Conservation (phyloP, 306 rosid species). For the barrel medic (Medicago truncatula) region DNA sequence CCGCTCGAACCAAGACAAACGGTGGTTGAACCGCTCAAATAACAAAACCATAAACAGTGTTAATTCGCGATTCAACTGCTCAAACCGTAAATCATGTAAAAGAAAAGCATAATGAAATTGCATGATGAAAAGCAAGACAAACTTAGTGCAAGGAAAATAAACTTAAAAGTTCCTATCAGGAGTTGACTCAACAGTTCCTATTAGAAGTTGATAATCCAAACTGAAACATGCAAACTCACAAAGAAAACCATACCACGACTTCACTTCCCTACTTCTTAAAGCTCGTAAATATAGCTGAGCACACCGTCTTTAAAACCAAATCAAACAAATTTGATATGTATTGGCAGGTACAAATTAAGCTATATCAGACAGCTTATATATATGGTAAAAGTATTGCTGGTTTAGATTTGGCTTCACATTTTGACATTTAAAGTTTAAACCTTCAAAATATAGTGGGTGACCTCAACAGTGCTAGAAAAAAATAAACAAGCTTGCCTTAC, state of each 20-base stretch:
- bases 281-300: background rate
- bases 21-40: no score
- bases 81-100: no score
- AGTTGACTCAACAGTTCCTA: no score
- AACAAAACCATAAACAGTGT: no score
- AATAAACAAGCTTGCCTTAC: background rate
- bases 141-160: no score
- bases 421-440: background rate
- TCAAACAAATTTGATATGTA: background rate
- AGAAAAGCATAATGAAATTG: no score
- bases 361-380: background rate
- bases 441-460: background rate
- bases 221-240: no score
- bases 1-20: no score
- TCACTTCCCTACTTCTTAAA: conserved; percentile 2
- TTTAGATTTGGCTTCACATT: background rate
- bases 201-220: no score
- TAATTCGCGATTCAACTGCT: no score
- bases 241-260: background rate
- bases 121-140: no score
- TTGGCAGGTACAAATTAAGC: background rate
- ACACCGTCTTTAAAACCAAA: background rate
- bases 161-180: no score
- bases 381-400: background rate
- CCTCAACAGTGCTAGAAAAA: background rate